Conservation (phyloP, 176 grass and related monocot genomes). For the Aegilops sharonensis region DNA sequence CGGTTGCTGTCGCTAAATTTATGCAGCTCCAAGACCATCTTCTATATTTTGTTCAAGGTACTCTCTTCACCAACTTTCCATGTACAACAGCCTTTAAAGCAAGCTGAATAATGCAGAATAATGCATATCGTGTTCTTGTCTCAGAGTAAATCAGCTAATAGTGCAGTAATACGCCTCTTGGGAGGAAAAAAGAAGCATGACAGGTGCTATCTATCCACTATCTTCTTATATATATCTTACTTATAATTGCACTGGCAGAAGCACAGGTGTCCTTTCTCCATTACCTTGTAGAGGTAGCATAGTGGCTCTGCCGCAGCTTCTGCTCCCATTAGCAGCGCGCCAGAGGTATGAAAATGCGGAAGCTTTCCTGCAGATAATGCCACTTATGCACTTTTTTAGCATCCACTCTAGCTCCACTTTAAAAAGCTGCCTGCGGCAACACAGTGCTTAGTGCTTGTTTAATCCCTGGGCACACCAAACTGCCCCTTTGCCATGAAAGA, state of each 20-base stretch:
- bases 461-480: slow-evolving; percentile 33
- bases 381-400: slow-evolving; percentile 84
- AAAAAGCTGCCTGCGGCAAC: slow-evolving; percentile 43
- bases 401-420: slow-evolving; percentile 55
- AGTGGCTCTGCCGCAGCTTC: slow-evolving; percentile 43
- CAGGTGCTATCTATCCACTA: background rate
- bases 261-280: slow-evolving; percentile 29
- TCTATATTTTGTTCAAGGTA: background rate
- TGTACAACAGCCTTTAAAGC: background rate
- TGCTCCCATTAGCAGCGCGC: slow-evolving; percentile 43
- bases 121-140: background rate
- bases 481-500: slow-evolving; percentile 37
- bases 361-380: slow-evolving; percentile 92
- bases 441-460: slow-evolving; percentile 31
- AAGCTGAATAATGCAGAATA: slow-evolving; percentile 11
- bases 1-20: background rate
- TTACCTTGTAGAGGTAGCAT: slow-evolving; percentile 27
- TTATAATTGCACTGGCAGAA: slow-evolving; percentile 21
- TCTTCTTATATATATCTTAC: background rate
- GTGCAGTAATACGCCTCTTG: background rate
- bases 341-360: slow-evolving; percentile 56
- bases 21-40: slow-evolving; percentile 23
- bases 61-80: slow-evolving; percentile 9
- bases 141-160: background rate
- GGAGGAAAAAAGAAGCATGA: background rate